Evolutionary conservation across 495 filamentous ascomycete species (phyloP), one percentile per base, ranked within the genome.

Genomic region (Tuber aestivum): DNA sequence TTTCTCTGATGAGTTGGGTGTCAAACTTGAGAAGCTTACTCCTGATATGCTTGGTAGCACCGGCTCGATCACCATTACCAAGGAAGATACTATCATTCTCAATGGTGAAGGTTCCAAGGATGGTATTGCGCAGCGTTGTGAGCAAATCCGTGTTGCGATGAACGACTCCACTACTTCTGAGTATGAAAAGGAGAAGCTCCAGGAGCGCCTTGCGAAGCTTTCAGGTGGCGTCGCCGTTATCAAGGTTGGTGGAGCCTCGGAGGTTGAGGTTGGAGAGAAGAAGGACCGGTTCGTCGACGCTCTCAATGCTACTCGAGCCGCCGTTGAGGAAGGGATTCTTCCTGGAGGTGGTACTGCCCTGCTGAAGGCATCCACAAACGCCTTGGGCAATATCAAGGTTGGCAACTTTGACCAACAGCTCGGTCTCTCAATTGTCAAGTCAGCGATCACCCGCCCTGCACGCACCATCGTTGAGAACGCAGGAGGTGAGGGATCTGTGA

Each of bases 101-200:
- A 99, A 99, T 86, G 95, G 95, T 71, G 95, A 98, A 83, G 95
- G 95, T 75, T 92, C 87, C 90, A 98, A 98, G 89, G 95, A 99
- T 83, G 85, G 89, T 73, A 95, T 99, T 83, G 87, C 92, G 77
- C 94, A 97, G 87, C 92, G 95, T 83, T 98, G 95, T 86, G 95
- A 99, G 86, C 95, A 98, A 87, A 99, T 99, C 87, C 95, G 95
- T 82, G 94, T 94, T 79, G 94, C 97, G 86, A 97, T 97, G 90
- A 88, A 86, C 78, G 95, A 98, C 87, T 90, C 95, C 41, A 89
- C 88, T 76, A 98, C 95, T 76, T 97, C 94, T 76, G 96, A 98
- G 82, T 98, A 99, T 87, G 95, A 99, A 89, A 97, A 97, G 89
- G 95, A 99, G 91, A 99, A 99, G 90, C 92, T 99, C 74, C 95